Evolutionary conservation across 441 rosid genomes (phyloP).

Genomic region (Populus hybrid): DNA sequence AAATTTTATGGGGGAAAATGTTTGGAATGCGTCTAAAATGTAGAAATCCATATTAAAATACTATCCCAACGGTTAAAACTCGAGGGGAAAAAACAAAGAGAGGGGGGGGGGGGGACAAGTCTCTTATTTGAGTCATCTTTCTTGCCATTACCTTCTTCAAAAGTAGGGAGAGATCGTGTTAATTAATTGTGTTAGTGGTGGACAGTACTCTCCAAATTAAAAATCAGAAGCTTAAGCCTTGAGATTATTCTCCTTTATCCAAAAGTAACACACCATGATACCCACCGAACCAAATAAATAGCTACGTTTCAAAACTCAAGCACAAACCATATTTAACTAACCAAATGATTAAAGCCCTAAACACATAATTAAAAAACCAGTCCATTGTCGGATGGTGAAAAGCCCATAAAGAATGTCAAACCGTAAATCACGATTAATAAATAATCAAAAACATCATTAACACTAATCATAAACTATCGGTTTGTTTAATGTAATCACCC

Average conservation of each 20-base stretch:
- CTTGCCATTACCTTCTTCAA: too few relatives aligned
- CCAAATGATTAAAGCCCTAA: constrained; percentile 21
- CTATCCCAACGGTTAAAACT: too few relatives aligned
- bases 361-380: background rate
- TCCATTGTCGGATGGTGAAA: background rate
- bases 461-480: background rate
- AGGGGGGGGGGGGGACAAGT: background rate
- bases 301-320: background rate
- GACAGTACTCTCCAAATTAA: background rate
- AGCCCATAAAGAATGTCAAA: background rate
- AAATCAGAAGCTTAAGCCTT: background rate
- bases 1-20: background rate
- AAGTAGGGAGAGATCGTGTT: too few relatives aligned
- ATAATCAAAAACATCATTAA: background rate
- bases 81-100: too few relatives aligned
- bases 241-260: background rate
- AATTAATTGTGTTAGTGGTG: background rate
- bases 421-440: background rate
- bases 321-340: constrained; percentile 3
- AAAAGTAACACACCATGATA: background rate
- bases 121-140: too few relatives aligned
- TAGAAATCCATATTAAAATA: background rate
- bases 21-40: too few relatives aligned
- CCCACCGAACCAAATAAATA: background rate
- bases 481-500: constrained; percentile 12